These are phyloP conservation scores for Saururus chinensis DNA, from an alignment of 164 flowering plant genomes.

Conservation along the genomic window DNA sequence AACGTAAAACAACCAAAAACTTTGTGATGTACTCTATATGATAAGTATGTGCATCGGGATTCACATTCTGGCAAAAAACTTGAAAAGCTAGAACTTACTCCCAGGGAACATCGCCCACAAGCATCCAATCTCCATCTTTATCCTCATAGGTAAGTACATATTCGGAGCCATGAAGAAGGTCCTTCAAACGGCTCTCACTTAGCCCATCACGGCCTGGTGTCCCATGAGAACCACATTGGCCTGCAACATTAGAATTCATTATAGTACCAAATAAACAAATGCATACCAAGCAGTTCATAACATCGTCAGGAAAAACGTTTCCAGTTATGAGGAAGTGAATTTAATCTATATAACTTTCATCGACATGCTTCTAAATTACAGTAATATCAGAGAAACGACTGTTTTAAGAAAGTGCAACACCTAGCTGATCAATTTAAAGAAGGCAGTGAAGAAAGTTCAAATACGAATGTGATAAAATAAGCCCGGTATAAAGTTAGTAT, in stretches of 20 bases:
- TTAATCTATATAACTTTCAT: not conserved
- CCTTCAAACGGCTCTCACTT: conserved; percentile 53
- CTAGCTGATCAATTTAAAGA: too few relatives aligned
- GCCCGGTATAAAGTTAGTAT: too few relatives aligned
- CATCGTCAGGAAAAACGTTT: not conserved
- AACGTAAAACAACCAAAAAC: not conserved
- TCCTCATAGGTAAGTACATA: conserved; percentile 83
- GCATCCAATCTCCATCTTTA: conserved; percentile 91
- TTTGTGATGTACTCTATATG: not conserved
- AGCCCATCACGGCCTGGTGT: conserved; percentile 34
- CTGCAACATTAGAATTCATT: conserved; percentile 18
- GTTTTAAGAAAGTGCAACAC: too few relatives aligned
- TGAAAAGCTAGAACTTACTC: conserved; percentile 38
- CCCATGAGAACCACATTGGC: conserved; percentile 53
- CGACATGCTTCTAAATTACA: too few relatives aligned
- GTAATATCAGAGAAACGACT: too few relatives aligned
- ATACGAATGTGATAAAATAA: too few relatives aligned
- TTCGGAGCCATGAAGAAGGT: conserved; percentile 75
- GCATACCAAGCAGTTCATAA: not conserved
- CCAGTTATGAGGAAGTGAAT: not conserved
- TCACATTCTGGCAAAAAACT: not conserved
- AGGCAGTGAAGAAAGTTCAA: too few relatives aligned
- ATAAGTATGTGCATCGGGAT: not conserved
- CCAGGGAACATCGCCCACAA: conserved; percentile 95
- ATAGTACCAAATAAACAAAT: conserved; percentile 1